Conservation (phyloP, 805 yeast genomes). For the Candida boleticola region DNA sequence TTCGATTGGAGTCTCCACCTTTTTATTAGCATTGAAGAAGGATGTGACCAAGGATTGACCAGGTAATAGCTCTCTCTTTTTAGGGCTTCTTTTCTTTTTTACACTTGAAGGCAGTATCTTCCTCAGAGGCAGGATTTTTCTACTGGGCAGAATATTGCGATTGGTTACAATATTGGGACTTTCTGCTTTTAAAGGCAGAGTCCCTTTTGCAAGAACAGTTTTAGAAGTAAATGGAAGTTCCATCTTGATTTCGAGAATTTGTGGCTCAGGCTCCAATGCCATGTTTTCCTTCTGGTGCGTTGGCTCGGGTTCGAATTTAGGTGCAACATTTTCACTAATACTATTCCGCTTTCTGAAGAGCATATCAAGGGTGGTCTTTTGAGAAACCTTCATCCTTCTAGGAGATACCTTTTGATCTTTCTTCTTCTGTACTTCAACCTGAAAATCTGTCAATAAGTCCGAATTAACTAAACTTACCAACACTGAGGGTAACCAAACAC, state of each 20-base stretch:
- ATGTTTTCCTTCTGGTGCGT: not conserved
- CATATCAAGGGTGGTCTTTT: constrained; percentile 27
- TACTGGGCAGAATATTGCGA: not conserved
- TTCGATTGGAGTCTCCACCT: not conserved
- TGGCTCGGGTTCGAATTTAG: no score
- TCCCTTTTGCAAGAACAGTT: no score
- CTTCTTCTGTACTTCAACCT: constrained; percentile 5
- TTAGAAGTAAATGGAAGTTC: no score
- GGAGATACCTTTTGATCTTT: constrained; percentile 8
- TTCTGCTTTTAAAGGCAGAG: not conserved
- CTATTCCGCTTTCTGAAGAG: not conserved
- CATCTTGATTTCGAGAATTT: no score
- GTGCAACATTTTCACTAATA: not conserved
- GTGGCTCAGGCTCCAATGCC: not conserved
- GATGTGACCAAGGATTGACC: constrained; percentile 18
- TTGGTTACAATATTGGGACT: not conserved
- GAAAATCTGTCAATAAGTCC: constrained; percentile 9
- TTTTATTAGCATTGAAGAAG: constrained; percentile 8
- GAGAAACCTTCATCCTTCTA: constrained; percentile 14
- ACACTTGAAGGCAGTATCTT: not conserved
- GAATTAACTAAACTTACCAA: constrained; percentile 15
- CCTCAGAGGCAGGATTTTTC: not conserved
- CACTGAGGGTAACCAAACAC: constrained; percentile 20
- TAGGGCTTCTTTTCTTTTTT: constrained; percentile 1
- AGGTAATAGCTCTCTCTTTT: constrained; percentile 10